Percentiles rank a stretch among this genome's conserved stretches.
Conservation (phyloP, 495 filamentous ascomycete genomes). For the Tirmania nivea region DNA sequence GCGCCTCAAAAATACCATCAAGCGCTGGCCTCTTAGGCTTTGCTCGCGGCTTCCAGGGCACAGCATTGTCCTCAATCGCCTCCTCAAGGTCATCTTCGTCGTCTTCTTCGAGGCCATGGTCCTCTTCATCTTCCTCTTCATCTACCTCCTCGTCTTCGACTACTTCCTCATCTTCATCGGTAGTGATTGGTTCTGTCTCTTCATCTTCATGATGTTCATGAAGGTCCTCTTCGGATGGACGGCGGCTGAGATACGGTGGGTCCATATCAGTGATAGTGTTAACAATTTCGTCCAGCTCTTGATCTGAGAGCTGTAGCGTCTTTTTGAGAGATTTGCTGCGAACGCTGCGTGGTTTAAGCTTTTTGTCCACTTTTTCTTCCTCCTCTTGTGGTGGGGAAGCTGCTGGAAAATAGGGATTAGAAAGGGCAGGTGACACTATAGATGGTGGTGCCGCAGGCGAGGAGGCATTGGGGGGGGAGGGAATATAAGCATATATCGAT, state of each 20-base stretch:
- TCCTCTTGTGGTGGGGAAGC: neutral
- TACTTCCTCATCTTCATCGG: too few species aligned
- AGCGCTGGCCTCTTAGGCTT: slow-evolving; percentile 7
- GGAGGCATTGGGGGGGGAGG: neutral
- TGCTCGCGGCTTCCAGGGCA: slow-evolving; percentile 9
- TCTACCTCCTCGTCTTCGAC: neutral
- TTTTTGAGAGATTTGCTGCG: too few species aligned
- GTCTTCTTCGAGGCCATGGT: neutral
- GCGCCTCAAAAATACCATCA: slow-evolving; percentile 8
- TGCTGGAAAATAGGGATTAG: neutral
- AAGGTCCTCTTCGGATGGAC: too few species aligned
- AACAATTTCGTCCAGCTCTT: too few species aligned
- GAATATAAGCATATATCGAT: too few species aligned
- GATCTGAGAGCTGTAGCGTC: too few species aligned
- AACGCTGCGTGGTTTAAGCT: too few species aligned
- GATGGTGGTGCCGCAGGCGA: neutral
- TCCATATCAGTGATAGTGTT: too few species aligned
- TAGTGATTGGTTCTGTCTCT: neutral
- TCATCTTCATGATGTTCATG: neutral
- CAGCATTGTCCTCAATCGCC: slow-evolving; percentile 2
- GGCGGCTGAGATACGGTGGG: too few species aligned
- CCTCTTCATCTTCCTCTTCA: slow-evolving; percentile 1
- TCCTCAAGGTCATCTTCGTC: slow-evolving; percentile 7
- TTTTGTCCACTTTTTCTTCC: neutral
- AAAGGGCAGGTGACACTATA: neutral